These are phyloP conservation scores for Acacia melanoxylon DNA, from an alignment of 306 rosid genomes.

Conservation along the genomic window DNA sequence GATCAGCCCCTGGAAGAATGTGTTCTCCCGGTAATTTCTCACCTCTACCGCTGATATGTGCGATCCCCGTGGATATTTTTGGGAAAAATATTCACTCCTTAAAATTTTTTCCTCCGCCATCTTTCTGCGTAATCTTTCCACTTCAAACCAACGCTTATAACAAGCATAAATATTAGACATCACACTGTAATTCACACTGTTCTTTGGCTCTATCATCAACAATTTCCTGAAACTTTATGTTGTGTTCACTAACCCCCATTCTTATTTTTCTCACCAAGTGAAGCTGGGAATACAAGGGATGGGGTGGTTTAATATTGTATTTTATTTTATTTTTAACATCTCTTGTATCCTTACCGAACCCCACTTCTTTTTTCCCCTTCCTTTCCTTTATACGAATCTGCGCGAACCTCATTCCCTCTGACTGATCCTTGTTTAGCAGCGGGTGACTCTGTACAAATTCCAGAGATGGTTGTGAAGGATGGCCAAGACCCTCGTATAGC, in stretches of 20 bases:
- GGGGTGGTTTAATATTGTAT: slow-evolving; percentile 39
- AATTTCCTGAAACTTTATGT: too few relatives aligned
- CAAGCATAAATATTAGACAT: slow-evolving; percentile 70
- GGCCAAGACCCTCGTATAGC: slow-evolving; percentile 65
- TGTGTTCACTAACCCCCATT: too few relatives aligned
- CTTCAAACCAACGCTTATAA: slow-evolving; percentile 63
- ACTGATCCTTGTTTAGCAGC: slow-evolving; percentile 38
- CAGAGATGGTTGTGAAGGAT: slow-evolving; percentile 63
- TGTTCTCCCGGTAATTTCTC: slow-evolving; percentile 40
- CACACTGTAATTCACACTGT: slow-evolving; percentile 53
- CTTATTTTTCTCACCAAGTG: background rate
- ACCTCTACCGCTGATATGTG: background rate
- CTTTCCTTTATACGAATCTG: background rate
- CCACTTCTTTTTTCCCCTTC: too few relatives aligned
- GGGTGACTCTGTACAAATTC: slow-evolving; percentile 31
- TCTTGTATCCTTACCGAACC: background rate
- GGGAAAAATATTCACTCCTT: too few relatives aligned
- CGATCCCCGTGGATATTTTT: background rate
- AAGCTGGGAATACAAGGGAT: background rate
- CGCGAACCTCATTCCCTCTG: background rate
- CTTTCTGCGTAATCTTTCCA: slow-evolving; percentile 51
- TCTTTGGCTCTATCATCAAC: slow-evolving; percentile 52
- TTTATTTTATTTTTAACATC: background rate
- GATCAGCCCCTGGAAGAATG: slow-evolving; percentile 20
- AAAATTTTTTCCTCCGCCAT: slow-evolving; percentile 40